phyloP scores from a whole-genome alignment of 176 grass and related monocot species.

The Eragrostis nindensis region DNA sequence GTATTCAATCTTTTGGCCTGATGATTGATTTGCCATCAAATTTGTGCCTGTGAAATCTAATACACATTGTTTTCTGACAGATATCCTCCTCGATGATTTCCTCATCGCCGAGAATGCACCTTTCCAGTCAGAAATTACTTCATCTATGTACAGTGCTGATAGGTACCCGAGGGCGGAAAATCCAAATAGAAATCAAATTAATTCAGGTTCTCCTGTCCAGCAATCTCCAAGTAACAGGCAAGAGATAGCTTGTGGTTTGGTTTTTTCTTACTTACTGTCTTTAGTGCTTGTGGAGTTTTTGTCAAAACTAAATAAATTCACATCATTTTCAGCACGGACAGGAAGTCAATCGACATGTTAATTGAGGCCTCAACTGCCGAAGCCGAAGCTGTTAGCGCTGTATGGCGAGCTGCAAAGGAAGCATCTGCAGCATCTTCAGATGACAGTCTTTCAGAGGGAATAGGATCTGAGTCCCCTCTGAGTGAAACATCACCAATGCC shows the following conservation, averaged over 20 bases:
- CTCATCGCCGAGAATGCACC: conserved; percentile 95
- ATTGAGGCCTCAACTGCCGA: conserved; percentile 91
- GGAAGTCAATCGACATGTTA: conserved; percentile 92
- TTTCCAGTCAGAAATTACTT: conserved; percentile 72
- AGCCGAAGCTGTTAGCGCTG: conserved; percentile 97
- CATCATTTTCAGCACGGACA: conserved; percentile 59
- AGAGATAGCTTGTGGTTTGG: conserved; percentile 52
- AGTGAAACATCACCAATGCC: conserved; percentile 65
- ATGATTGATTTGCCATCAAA: conserved; percentile 30
- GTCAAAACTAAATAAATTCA: conserved; percentile 40
- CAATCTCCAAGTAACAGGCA: conserved; percentile 66
- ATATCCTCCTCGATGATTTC: conserved; percentile 89
- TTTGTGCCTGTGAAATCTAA: conserved; percentile 32
- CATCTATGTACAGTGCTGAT: conserved; percentile 62
- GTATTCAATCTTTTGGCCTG: background rate
- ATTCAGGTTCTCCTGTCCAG: conserved; percentile 57
- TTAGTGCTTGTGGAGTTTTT: conserved; percentile 13
- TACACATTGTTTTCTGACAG: conserved; percentile 52
- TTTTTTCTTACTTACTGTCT: conserved; percentile 46
- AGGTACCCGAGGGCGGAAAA: conserved; percentile 54
- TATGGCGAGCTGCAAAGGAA: conserved; percentile 91
- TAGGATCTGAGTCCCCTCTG: conserved; percentile 70
- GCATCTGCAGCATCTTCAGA: conserved; percentile 82
- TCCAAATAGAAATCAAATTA: conserved; percentile 48
- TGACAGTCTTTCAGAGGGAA: conserved; percentile 87